Percentiles rank a stretch among this genome's conserved stretches.
Conservation (phyloP, 2,329 filamentous ascomycete species). For the Penicillium sp. region DNA sequence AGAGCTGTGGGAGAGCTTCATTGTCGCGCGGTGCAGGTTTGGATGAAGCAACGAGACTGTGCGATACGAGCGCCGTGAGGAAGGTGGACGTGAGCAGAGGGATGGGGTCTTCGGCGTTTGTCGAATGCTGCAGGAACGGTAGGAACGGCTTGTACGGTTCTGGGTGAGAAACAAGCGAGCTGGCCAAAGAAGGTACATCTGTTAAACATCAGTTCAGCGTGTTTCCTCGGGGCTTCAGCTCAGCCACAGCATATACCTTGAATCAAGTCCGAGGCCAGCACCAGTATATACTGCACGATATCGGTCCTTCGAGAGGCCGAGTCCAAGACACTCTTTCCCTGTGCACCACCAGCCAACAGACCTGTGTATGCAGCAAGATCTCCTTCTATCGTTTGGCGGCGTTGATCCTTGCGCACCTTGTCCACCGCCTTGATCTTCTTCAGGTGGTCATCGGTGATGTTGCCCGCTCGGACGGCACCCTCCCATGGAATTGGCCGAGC, state of each 20-base stretch:
- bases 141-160: slow-evolving; percentile 68
- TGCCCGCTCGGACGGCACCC: slow-evolving; percentile 83
- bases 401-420: slow-evolving; percentile 86
- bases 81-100: slow-evolving; percentile 83
- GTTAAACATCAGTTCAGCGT: slow-evolving; percentile 3
- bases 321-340: slow-evolving; percentile 68
- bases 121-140: slow-evolving; percentile 72
- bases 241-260: slow-evolving; percentile 51
- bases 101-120: slow-evolving; percentile 75
- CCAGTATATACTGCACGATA: slow-evolving; percentile 89
- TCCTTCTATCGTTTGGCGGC: slow-evolving; percentile 68
- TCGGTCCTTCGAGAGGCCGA: slow-evolving; percentile 75
- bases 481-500: slow-evolving; percentile 95
- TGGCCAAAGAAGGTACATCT: slow-evolving; percentile 73
- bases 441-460: slow-evolving; percentile 85
- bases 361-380: slow-evolving; percentile 71
- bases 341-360: slow-evolving; percentile 63
- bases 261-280: slow-evolving; percentile 77
- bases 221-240: background rate
- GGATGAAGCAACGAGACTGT: slow-evolving; percentile 53
- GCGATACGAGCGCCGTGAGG: slow-evolving; percentile 66
- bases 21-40: slow-evolving; percentile 55
- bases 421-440: slow-evolving; percentile 94
- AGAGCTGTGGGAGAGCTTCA: slow-evolving; percentile 69
- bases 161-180: slow-evolving; percentile 63